Base-by-base conservation (phyloP, 805 yeast genomes). In the Cyberlindnera maritima region DNA sequence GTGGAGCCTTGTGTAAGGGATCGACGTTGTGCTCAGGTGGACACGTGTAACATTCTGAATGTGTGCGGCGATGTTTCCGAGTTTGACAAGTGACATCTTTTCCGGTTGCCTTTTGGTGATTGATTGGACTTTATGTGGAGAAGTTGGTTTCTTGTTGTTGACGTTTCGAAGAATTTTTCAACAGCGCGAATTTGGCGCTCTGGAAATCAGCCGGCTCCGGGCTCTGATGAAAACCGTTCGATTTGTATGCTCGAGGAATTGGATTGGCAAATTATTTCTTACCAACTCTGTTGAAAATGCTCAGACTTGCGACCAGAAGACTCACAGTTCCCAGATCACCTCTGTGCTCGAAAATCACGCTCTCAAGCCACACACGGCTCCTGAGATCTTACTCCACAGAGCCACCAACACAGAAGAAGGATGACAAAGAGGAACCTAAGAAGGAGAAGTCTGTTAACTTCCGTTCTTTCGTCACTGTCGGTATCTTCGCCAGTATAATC, bases 31-130 rank as follows among this genome's bases (percentile, higher is more conserved):
- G 11, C 92, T 76, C 37, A 81, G 69, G 60, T 80, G 80, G 41
- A 88, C 92, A 64, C 85, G 77, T 14, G 88, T 76, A 57, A 92
- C 88, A 68, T 94, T 94, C 66, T 89, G 95, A 52, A 94, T 64
- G 63, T 92, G 98, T 19, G 96, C 82, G 62, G 96, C 88, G 36
- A 86, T 75, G 69, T 89, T 79, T 13, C 92, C 94, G 52, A 94
- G 75, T 55, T 83, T 85, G 41, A 86, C 95, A 45, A 91, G 74
- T 28, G 97, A 90, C 97, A 92, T 90, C 46, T n/a, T 57, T 28
- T 19, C 15, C 12, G 34, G 8, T 7, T 31, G 6, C 14, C 8
- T 31, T 14, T 13, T n/a, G 15, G 34, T 31, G 34, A 13, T 10
- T 14, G 7, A 8, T 31, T 31, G 34, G 34, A 6, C 8, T 6